Percentiles rank a stretch among this genome's conserved stretches.
These are phyloP conservation scores for Candida tallmaniae DNA, from an alignment of 805 yeast species.

Conservation along the genomic window DNA sequence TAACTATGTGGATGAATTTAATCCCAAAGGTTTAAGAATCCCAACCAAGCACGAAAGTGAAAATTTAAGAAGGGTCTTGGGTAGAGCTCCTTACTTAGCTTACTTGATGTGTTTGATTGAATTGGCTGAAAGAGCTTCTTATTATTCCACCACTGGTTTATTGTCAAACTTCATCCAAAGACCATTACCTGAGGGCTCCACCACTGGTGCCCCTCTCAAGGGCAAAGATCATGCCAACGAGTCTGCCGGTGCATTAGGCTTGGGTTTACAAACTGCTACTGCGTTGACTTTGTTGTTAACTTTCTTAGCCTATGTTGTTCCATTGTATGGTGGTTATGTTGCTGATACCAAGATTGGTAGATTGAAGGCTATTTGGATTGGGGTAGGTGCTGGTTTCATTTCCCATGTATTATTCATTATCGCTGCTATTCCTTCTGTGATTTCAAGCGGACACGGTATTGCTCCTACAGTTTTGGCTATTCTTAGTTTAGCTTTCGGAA, in stretches of 20 bases:
- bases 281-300: slow-evolving; percentile 45
- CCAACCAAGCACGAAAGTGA: slow-evolving; percentile 25
- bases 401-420: slow-evolving; percentile 46
- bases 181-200: slow-evolving; percentile 47
- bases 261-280: slow-evolving; percentile 42
- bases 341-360: slow-evolving; percentile 48
- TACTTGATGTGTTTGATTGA: slow-evolving; percentile 50
- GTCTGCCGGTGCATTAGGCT: slow-evolving; percentile 47
- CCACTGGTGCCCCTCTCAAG: slow-evolving; percentile 39
- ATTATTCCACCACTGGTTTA: slow-evolving; percentile 43
- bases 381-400: slow-evolving; percentile 43
- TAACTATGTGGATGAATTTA: slow-evolving; percentile 26
- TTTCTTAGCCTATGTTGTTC: slow-evolving; percentile 48
- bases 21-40: slow-evolving; percentile 33
- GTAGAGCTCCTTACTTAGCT: slow-evolving; percentile 44
- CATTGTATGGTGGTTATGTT: slow-evolving; percentile 49
- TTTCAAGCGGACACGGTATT: slow-evolving; percentile 31
- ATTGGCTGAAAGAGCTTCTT: slow-evolving; percentile 54
- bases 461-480: slow-evolving; percentile 41
- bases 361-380: slow-evolving; percentile 46
- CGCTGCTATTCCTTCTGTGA: slow-evolving; percentile 43
- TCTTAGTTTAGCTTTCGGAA: slow-evolving; percentile 39
- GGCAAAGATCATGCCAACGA: slow-evolving; percentile 20
- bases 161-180: slow-evolving; percentile 48
- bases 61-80: slow-evolving; percentile 34